Conservation (phyloP, 2,329 filamentous ascomycete genomes). For the Fusarium sacchari region DNA sequence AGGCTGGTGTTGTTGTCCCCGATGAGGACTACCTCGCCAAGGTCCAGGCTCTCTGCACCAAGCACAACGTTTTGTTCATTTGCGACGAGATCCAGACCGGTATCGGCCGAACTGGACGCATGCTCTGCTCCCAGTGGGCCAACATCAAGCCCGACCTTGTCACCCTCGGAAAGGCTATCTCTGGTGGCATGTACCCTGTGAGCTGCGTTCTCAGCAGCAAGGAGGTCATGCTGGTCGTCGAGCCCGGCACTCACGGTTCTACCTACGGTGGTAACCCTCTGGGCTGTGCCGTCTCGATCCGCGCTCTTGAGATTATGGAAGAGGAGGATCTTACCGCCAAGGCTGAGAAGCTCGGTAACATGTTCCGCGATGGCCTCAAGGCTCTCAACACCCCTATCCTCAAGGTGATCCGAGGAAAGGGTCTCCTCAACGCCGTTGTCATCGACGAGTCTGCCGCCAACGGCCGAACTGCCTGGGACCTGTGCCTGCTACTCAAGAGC, state of each 20-base stretch:
- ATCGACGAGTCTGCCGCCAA: constrained; percentile 90
- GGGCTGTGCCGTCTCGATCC: constrained; percentile 94
- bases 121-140: constrained; percentile 95
- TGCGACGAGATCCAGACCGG: constrained; percentile 99
- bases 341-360: constrained; percentile 80
- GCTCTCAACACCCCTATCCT: constrained; percentile 84
- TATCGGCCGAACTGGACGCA: constrained; percentile 91
- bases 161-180: constrained; percentile 96
- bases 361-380: constrained; percentile 82
- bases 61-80: constrained; percentile 95
- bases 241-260: constrained; percentile 95
- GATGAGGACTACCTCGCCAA: constrained; percentile 80
- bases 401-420: constrained; percentile 86
- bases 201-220: constrained; percentile 88
- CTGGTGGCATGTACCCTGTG: constrained; percentile 98
- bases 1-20: constrained; percentile 95
- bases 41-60: constrained; percentile 86
- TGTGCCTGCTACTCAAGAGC: constrained; percentile 94
- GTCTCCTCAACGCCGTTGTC: constrained; percentile 92
- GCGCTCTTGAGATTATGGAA: constrained; percentile 90
- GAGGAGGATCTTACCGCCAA: constrained; percentile 89
- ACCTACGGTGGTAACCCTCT: constrained; percentile 99
- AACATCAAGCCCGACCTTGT: constrained; percentile 96
- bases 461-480: constrained; percentile 92
- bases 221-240: constrained; percentile 94